Evolutionary conservation across 495 filamentous ascomycete species (phyloP).

Genomic region (Chaetomium fimeti): DNA sequence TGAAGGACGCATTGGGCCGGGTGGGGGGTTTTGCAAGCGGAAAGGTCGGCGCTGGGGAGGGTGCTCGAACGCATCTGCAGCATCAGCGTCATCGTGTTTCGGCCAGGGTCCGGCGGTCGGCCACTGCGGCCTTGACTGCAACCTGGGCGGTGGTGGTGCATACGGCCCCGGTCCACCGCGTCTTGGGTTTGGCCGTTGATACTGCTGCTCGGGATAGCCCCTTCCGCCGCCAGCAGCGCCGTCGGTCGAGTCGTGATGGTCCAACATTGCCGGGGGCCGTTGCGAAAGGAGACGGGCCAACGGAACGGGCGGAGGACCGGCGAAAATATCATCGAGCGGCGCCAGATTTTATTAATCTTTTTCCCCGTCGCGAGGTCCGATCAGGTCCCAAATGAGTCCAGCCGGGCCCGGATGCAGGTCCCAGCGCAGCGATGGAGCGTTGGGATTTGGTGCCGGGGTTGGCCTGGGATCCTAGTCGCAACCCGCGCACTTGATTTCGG

Average conservation of each 20-base stretch:
- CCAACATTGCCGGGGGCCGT: slow-evolving; percentile 19
- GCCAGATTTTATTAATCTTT: slow-evolving; percentile 29
- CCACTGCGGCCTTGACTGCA: slow-evolving; percentile 26
- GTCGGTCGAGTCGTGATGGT: slow-evolving; percentile 14
- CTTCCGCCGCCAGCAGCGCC: slow-evolving; percentile 24
- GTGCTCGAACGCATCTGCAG: slow-evolving; percentile 29
- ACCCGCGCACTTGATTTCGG: slow-evolving; percentile 6
- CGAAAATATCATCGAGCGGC: slow-evolving; percentile 22
- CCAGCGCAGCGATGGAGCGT: slow-evolving; percentile 27
- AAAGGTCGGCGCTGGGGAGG: slow-evolving; percentile 27
- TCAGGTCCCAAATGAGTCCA: slow-evolving; percentile 27
- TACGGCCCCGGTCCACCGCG: slow-evolving; percentile 24
- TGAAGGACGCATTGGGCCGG: slow-evolving; percentile 20
- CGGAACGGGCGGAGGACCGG: slow-evolving; percentile 16
- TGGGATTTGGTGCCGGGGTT: slow-evolving; percentile 26
- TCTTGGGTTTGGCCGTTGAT: slow-evolving; percentile 17
- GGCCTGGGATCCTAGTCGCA: slow-evolving; percentile 27
- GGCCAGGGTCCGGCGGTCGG: slow-evolving; percentile 33
- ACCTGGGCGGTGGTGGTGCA: slow-evolving; percentile 22
- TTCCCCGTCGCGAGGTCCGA: slow-evolving; percentile 23
- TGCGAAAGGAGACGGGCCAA: slow-evolving; percentile 16
- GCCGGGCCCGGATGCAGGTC: slow-evolving; percentile 23
- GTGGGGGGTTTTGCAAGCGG: slow-evolving; percentile 29
- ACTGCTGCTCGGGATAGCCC: slow-evolving; percentile 15
- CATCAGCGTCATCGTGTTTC: slow-evolving; percentile 31